These are phyloP conservation scores for Orbilia javanica DNA, from an alignment of 2,329 filamentous ascomycete species.

Conservation along the genomic window DNA sequence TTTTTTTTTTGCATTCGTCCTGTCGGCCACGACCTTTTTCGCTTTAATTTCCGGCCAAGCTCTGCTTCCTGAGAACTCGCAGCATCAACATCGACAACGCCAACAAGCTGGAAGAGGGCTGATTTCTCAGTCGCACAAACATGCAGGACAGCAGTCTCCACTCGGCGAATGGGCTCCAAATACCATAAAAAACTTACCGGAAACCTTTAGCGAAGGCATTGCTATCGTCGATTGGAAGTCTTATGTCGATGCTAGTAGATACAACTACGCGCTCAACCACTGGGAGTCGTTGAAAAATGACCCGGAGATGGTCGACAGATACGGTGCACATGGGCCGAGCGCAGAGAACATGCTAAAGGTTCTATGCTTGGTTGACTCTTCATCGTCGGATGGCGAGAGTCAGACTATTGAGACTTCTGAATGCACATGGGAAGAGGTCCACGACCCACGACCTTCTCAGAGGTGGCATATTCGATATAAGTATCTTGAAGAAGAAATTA, in stretches of 20 bases:
- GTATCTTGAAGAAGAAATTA: neutral
- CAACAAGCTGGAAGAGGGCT: too few relatives aligned
- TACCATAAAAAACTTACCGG: neutral
- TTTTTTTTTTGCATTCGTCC: neutral
- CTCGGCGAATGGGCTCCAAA: neutral
- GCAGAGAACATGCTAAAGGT: neutral
- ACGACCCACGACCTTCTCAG: neutral
- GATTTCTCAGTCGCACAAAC: neutral
- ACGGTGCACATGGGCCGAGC: neutral
- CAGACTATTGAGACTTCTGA: neutral
- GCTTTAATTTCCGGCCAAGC: neutral
- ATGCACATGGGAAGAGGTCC: neutral
- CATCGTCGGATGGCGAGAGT: neutral
- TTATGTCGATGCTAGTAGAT: neutral
- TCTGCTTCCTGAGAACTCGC: neutral
- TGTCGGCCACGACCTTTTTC: neutral
- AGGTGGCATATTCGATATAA: slow-evolving; percentile 5
- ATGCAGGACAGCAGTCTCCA: neutral
- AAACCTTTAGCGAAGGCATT: neutral
- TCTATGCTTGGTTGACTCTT: neutral
- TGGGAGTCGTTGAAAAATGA: slow-evolving; percentile 1
- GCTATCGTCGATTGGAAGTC: slow-evolving; percentile 7
- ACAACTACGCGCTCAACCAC: neutral
- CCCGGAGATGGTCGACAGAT: neutral
- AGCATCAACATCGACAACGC: too few relatives aligned